Base-by-base conservation (phyloP, 2,329 filamentous ascomycete species). In the Xylaria sp. region DNA sequence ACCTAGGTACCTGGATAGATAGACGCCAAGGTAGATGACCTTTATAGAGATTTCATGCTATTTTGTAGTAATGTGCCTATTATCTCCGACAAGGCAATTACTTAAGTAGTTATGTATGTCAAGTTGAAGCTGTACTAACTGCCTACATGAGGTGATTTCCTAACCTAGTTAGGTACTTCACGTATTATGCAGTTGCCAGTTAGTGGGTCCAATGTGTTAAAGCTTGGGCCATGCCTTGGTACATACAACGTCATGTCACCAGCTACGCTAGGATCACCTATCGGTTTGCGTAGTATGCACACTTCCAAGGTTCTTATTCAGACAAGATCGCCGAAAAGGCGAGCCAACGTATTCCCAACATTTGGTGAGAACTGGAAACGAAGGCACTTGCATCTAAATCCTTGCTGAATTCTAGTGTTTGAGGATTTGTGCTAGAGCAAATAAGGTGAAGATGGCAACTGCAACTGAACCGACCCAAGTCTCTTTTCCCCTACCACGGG, bases 401-500 rank as follows among this genome's bases (percentile, higher is more conserved):
- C 41, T 43, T 43, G 39, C 39, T n/a, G 13, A 43, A 43, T n/a
- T 6, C n/a, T n/a, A n/a, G n/a, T n/a, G n/a, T n/a, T n/a, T n/a
- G n/a, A n/a, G 7, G 9, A 20, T 43, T 20, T 20, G 6, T 20
- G 41, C n/a, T 20, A 43, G 41, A 20, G 10, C 7, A 43, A 43
- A 48, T 6, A 4, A 48, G 30, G 46, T 32, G 36, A 72, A 48
- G 43, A 76, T 75, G 73, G 73, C 70, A 46, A 57, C 58, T n/a
- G 18, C 57, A 23, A 67, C 71, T 30, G 67, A 75, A 69, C 62
- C 71, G 1, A 74, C 79, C 34, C 80, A 90, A 73, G 78, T 91
- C 12, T 89, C 88, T 1, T 82, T 91, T 28, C 86, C 87, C 6
- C 81, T 91, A 25, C 89, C 89, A 12, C 84, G 82, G 68, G 85